Base-by-base conservation (phyloP, 208 protist species). In the Trypanosoma scelopori region DNA sequence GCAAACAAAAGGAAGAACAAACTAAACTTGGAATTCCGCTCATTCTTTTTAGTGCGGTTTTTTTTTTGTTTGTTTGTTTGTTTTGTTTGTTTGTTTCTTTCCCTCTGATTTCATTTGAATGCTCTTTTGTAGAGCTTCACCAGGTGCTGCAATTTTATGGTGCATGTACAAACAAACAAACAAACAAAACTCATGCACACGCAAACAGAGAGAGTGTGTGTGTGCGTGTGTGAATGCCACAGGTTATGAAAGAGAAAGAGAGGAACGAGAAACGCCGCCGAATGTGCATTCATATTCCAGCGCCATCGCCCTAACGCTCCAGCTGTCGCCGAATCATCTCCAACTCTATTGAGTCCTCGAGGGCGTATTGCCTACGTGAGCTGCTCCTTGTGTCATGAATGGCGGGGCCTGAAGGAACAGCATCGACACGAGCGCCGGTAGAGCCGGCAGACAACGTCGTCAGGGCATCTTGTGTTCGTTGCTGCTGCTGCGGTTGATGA, bases 311-410 rank as follows among this genome's bases (percentile, higher is more conserved):
- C 49, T 50, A 79, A 32, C 25, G 27, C 27, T 70, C 70, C n/a
- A 69, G 45, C 30, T 79, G 68, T 42, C 68, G 55, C 15, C 77
- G 73, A 58, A 93, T 73, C 59, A 93, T 69, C 61, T 89, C 82
- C 74, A 91, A 69, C 43, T 87, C 87, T 50, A 93, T 79, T 13
- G 84, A 72, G 12, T 68, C 59, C 25, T 45, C 46, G 16, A n/a
- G 18, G 6, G 22, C 22, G 11, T 51, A 30, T 42, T 39, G 11
- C 27, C 30, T 28, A 43, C 30, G 39, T 15, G 23, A 15, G 20
- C 35, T 25, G 35, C 58, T 47, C 43, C 47, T 43, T 32, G 35
- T 46, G 4, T 32, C 55, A 11, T 39, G 18, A 52, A 20, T 13
- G 13, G 5, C 18, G 1, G 9, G 12, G 53, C n/a, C 42, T 16